phyloP scores from a whole-genome alignment of 306 rosid genomes.

The Fagus crenata region DNA sequence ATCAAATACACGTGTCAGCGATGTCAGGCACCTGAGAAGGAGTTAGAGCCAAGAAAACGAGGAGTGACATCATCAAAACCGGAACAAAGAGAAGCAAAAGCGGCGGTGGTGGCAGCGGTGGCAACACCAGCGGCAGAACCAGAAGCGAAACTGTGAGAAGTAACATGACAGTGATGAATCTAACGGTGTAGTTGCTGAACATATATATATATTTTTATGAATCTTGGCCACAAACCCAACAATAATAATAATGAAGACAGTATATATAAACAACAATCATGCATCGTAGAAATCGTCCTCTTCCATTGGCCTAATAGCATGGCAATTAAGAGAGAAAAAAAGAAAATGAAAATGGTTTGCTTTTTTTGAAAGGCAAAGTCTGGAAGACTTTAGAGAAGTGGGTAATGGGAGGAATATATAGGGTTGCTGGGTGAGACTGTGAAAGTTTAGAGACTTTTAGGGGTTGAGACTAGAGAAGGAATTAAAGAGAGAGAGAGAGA shows the following conservation, averaged over 20 bases:
- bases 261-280: neutral
- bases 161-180: conserved; percentile 26
- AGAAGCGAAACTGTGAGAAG: conserved; percentile 22
- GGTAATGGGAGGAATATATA: neutral
- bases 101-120: conserved; percentile 49
- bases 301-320: conserved; percentile 3
- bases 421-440: neutral
- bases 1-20: conserved; percentile 1
- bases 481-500: neutral
- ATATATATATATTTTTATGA: neutral
- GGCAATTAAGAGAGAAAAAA: neutral
- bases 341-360: neutral
- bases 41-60: conserved; percentile 30
- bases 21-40: conserved; percentile 22
- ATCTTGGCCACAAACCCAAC: too few relatives aligned
- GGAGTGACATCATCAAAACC: conserved; percentile 30
- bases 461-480: neutral
- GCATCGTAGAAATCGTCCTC: conserved; percentile 1
- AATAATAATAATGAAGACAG: too few relatives aligned
- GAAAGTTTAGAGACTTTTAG: neutral
- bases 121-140: conserved; percentile 43
- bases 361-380: neutral
- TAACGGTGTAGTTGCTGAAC: conserved; percentile 18
- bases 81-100: conserved; percentile 38
- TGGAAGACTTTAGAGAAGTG: neutral